Conservation (phyloP, 2,329 filamentous ascomycete genomes). For the Fusarium paranaense region DNA sequence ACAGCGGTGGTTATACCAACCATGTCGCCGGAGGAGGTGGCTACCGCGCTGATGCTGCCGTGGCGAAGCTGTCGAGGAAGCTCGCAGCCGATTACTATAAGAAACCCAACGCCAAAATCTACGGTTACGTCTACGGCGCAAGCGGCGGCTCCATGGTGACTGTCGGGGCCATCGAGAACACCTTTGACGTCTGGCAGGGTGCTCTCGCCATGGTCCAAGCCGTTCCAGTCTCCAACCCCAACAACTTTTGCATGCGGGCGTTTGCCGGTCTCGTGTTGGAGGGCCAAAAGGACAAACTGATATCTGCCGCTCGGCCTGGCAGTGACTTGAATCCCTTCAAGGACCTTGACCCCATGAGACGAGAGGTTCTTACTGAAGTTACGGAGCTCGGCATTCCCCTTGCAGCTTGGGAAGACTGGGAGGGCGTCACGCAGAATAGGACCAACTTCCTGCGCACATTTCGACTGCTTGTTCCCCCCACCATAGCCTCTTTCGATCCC, state of each 20-base stretch:
- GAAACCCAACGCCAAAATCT: slow-evolving; percentile 7
- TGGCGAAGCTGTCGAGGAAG: slow-evolving; percentile 31
- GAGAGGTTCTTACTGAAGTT: not conserved
- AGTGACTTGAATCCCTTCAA: not conserved
- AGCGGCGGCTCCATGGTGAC: slow-evolving; percentile 38
- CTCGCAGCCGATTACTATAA: slow-evolving; percentile 31
- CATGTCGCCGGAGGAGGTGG: slow-evolving; percentile 23
- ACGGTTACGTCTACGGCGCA: slow-evolving; percentile 38
- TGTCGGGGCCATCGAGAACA: slow-evolving; percentile 37
- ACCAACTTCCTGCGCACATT: not conserved
- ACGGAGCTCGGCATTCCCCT: not conserved
- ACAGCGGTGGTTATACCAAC: slow-evolving; percentile 35
- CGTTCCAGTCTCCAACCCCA: not conserved
- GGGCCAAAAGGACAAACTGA: not conserved
- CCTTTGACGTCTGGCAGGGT: slow-evolving; percentile 38
- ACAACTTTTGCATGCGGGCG: not conserved
- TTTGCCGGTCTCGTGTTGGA: not conserved
- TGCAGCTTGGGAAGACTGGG: slow-evolving; percentile 7
- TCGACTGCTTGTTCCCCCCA: not conserved
- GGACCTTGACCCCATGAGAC: not conserved
- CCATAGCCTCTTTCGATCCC: not conserved
- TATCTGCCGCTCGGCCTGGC: not conserved
- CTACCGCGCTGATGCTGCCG: slow-evolving; percentile 38
- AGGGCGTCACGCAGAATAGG: not conserved
- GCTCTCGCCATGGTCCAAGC: slow-evolving; percentile 28